phyloP scores from a whole-genome alignment of 2,329 filamentous ascomycete genomes.

The Diatrype stigma region DNA sequence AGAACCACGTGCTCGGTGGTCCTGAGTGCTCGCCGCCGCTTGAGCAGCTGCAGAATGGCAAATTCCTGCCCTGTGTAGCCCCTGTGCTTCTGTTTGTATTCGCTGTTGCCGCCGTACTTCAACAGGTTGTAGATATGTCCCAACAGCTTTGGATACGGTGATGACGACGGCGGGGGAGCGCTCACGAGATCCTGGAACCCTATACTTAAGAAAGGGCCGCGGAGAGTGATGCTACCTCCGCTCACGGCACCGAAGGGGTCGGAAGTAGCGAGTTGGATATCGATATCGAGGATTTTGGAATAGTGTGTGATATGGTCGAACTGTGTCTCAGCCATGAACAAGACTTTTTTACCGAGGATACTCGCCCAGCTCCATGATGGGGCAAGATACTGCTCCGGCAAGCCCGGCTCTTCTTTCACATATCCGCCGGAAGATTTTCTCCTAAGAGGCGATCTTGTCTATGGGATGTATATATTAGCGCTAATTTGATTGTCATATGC shows the following conservation, averaged over 20 bases:
- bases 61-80: not conserved
- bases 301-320: slow-evolving; percentile 3
- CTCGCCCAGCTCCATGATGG: slow-evolving; percentile 6
- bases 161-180: not conserved
- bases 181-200: not conserved
- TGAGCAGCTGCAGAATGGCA: not conserved
- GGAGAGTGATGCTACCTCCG: slow-evolving; percentile 2
- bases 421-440: not conserved
- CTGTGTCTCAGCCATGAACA: slow-evolving; percentile 3
- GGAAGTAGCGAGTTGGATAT: not conserved
- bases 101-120: not conserved
- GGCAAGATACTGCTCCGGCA: not conserved
- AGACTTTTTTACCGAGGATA: slow-evolving; percentile 2
- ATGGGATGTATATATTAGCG: too few species aligned
- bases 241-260: slow-evolving; percentile 3
- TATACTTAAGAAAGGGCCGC: slow-evolving; percentile 1
- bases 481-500: not conserved
- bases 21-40: not conserved
- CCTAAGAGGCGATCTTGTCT: not conserved
- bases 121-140: not conserved
- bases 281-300: slow-evolving; percentile 1
- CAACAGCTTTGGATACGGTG: not conserved
- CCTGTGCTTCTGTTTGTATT: slow-evolving; percentile 1
- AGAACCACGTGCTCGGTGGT: not conserved
- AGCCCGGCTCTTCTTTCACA: not conserved